These are phyloP conservation scores for Curvularia lunata DNA, from an alignment of 2,329 filamentous ascomycete genomes.

Conservation along the genomic window DNA sequence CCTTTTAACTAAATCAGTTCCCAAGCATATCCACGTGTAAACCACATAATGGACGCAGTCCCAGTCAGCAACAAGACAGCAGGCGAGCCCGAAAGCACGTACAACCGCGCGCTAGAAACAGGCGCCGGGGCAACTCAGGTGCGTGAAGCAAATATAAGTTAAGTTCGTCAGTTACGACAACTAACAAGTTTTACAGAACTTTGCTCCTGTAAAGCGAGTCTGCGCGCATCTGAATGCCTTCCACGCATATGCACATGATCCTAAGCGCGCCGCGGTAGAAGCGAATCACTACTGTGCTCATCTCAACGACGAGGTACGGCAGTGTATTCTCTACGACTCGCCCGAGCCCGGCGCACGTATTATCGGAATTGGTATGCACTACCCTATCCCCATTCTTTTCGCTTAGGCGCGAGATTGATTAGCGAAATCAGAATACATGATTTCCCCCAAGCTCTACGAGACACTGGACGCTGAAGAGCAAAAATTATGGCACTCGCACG, in stretches of 20 bases:
- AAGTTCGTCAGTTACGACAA: background rate
- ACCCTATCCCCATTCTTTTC: background rate
- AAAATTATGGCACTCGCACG: constrained; percentile 78
- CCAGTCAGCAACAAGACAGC: constrained; percentile 52
- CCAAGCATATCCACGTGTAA: no score
- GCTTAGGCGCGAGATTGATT: background rate
- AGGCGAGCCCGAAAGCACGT: constrained; percentile 60
- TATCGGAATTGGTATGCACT: constrained; percentile 67
- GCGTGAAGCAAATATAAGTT: constrained; percentile 4
- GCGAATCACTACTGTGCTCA: constrained; percentile 87
- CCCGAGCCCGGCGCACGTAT: constrained; percentile 70
- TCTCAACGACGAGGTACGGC: constrained; percentile 76
- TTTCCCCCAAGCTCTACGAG: constrained; percentile 71
- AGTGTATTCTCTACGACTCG: constrained; percentile 85
- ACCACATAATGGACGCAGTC: constrained; percentile 41
- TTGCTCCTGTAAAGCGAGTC: constrained; percentile 71
- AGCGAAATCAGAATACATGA: constrained; percentile 73
- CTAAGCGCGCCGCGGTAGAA: constrained; percentile 68
- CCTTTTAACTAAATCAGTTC: background rate
- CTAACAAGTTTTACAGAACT: constrained; percentile 56
- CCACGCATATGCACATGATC: constrained; percentile 79
- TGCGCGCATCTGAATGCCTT: constrained; percentile 89
- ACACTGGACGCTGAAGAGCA: constrained; percentile 71
- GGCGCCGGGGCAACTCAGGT: constrained; percentile 67
- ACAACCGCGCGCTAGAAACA: constrained; percentile 66